Evolutionary conservation across 1,284 basidiomycete genomes (phyloP), one percentile per base, ranked within the genome.

Genomic region (Sanghuangporus baumii): DNA sequence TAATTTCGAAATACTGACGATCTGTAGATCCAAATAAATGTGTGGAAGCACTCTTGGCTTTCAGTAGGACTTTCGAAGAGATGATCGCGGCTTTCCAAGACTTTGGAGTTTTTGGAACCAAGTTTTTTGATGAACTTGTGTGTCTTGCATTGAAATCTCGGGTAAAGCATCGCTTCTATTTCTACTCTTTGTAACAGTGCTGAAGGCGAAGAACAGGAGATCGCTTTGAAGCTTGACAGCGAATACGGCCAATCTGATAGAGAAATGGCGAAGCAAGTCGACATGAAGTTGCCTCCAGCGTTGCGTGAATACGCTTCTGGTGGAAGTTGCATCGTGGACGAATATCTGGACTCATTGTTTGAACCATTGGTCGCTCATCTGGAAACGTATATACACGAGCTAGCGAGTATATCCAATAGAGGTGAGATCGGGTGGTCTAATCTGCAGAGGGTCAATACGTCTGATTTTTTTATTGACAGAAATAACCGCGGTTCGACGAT

Each of bases 221-320:
- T 26, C 11, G 14, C 18, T 11, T 41, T 20, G 14, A 50, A 48
- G 4, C 57, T 59, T 34, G 57, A 50, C 16, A 20, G 20, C 23
- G 57, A 59, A 52, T 59, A 59, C 47, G 36, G 57, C 43, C 40
- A 43, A n/a, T 43, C 26, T 46, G 20, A 46, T 14, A n/a, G 34
- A 51, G 12, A 51, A 20, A 43, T 43, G 41, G n/a, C 6, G 14
- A 23, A 23, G 2, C 23, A 16, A 18, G 16, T 55, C 11, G 31
- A 36, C 6, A 55, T 55, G 50, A 2, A 52, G 9, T 20, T 52
- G 14, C 31, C 26, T 20, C n/a, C 36, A 41, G 16, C 20, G 16
- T 2, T n/a, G 5, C 16, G 9, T 50, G 18, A 48, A 23, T 38
- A 51, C 18, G 34, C 31, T 31, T 12, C n/a, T 36, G 46, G 31